Evolutionary conservation across 768 basidiomycete species (phyloP).

Genomic region (Xerocomellus dryophilus): DNA sequence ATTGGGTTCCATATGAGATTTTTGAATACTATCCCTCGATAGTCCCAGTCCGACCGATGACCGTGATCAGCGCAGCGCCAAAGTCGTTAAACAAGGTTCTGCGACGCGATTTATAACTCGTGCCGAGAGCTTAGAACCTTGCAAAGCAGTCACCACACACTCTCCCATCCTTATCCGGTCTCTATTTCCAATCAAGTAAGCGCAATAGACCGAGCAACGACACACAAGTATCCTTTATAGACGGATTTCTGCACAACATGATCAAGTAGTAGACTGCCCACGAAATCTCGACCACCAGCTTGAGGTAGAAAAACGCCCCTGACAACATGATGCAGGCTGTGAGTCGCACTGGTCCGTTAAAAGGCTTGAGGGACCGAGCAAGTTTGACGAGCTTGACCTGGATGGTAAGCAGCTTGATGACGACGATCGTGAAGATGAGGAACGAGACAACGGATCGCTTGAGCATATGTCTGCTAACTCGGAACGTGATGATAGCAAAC

Average conservation of each 20-base stretch:
- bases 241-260: conserved; percentile 28
- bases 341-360: conserved; percentile 26
- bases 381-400: conserved; percentile 31
- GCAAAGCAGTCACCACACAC: background rate
- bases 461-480: conserved; percentile 27
- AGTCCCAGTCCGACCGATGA: too few species aligned
- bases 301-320: conserved; percentile 28
- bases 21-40: background rate
- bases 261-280: conserved; percentile 29
- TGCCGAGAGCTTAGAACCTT: background rate
- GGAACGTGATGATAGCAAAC: conserved; percentile 27
- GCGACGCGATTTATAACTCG: background rate
- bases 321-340: conserved; percentile 24
- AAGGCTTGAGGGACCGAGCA: conserved; percentile 24
- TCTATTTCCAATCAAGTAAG: conserved; percentile 32
- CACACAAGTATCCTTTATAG: conserved; percentile 22
- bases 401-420: conserved; percentile 28
- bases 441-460: conserved; percentile 30
- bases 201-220: conserved; percentile 26
- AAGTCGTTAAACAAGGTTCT: background rate
- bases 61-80: background rate
- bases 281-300: conserved; percentile 25
- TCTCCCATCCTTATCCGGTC: background rate
- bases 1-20: too few species aligned
- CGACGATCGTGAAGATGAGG: conserved; percentile 30